Evolutionary conservation across 1,284 basidiomycete genomes (phyloP), one percentile per base, ranked within the genome.

Genomic region (Boletus semigastroideus): DNA sequence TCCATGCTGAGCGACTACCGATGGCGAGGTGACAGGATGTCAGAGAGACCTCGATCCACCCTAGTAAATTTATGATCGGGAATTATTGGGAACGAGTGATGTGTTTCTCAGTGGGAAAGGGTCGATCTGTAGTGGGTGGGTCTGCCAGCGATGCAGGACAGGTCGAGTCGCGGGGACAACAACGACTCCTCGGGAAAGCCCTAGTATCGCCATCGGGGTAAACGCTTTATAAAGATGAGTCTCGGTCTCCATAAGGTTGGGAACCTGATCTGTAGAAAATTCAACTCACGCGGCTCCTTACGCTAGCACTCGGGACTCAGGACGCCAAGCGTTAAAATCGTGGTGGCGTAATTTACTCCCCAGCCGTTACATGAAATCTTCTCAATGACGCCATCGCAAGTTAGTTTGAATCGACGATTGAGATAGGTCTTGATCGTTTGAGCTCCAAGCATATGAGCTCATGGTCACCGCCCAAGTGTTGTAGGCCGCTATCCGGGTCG

Each of bases 1-100:
- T 52, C 44, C 57, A 58, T 58, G 38, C 4, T 28, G 19, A 28
- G 8, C 16, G 10, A 14, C 19, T 11, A 37, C 22, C 5, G 9
- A 9, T 4, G 11, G 13, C 41, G 6, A 27, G 16, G 16, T 39
- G 27, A 12, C 4, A 34, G n/a, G 28, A 38, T 17, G 17, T 38
- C n/a, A 12, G 16, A n/a, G 31, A 14, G 19, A 17, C 27, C 19
- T 22, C 5, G 12, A 33, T n/a, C 12, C 19, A 16, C 14, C 5
- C 16, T 16, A 9, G 22, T 20, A 14, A 25, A 13, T 12, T 16
- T 25, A 40, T 25, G 5, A 30, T 14, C 12, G n/a, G 4, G 36
- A 10, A 37, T 17, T n/a, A 8, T 5, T 16, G 16, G 11, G 25
- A 34, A 25, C 11, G 19, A 37, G 31, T 12, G 20, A 10, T 9